Conservation (phyloP, 2,329 filamentous ascomycete genomes). For the Fusarium compactum region DNA sequence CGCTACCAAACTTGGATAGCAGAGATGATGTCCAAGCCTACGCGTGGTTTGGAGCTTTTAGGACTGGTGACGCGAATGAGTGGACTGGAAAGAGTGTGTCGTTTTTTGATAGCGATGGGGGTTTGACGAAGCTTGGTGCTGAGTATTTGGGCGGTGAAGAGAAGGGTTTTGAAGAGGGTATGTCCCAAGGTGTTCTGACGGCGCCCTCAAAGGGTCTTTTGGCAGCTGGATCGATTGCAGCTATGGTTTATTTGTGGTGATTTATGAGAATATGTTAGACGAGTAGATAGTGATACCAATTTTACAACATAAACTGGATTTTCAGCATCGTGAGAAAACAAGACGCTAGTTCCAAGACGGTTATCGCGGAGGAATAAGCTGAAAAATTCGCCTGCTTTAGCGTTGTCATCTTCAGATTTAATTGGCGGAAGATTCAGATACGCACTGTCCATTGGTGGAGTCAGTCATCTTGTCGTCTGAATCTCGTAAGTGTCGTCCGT, state of each 20-base stretch:
- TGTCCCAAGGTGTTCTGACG: slow-evolving; percentile 18
- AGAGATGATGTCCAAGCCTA: slow-evolving; percentile 53
- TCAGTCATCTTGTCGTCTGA: not conserved
- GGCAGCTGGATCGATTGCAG: not conserved
- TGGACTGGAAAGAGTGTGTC: slow-evolving; percentile 56
- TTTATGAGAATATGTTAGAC: not conserved
- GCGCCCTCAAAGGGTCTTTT: slow-evolving; percentile 9
- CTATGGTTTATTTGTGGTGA: slow-evolving; percentile 6
- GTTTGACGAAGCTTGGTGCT: slow-evolving; percentile 54
- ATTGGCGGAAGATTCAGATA: not conserved
- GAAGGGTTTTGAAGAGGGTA: slow-evolving; percentile 54
- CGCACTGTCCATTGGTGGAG: not conserved
- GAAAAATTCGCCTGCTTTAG: not conserved
- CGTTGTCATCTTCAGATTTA: accelerated
- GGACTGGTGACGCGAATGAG: slow-evolving; percentile 53
- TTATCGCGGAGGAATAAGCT: not conserved
- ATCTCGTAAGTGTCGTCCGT: not conserved
- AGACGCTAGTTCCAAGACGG: not conserved
- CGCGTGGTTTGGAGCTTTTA: slow-evolving; percentile 58
- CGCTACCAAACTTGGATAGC: slow-evolving; percentile 52
- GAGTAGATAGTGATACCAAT: slow-evolving; percentile 29
- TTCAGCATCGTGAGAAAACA: not conserved
- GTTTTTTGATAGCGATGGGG: slow-evolving; percentile 53
- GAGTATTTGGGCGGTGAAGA: slow-evolving; percentile 55
- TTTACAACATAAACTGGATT: not conserved